These are phyloP conservation scores for Paxillus ammoniavirescens DNA, from an alignment of 768 basidiomycete genomes.

Conservation along the genomic window DNA sequence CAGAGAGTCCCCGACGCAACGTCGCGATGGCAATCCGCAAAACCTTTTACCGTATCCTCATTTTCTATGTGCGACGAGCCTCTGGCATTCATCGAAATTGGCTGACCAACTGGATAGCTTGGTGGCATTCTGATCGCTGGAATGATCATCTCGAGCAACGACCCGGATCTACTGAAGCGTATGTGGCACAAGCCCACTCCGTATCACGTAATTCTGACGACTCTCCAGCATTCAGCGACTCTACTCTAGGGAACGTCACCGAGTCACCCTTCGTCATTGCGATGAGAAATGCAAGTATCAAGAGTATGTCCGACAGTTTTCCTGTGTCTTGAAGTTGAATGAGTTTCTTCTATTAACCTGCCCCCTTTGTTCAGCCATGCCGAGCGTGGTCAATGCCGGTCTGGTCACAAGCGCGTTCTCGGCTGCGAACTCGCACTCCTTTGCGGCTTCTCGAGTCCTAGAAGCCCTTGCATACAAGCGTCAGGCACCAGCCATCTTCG, in stretches of 20 bases:
- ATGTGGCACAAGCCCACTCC: conserved; percentile 7
- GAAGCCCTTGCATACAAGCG: conserved; percentile 43
- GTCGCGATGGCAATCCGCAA: conserved; percentile 74
- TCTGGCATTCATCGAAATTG: background rate
- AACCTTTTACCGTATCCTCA: conserved; percentile 75
- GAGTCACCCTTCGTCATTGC: conserved; percentile 84
- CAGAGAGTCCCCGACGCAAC: conserved; percentile 73
- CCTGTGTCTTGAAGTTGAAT: background rate
- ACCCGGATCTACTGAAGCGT: conserved; percentile 46
- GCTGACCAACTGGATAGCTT: conserved; percentile 37
- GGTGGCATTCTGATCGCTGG: conserved; percentile 68
- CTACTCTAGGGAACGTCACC: conserved; percentile 56
- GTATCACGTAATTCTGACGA: background rate
- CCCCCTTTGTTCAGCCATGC: conserved; percentile 38
- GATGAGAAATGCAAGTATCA: conserved; percentile 65
- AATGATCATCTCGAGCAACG: conserved; percentile 71
- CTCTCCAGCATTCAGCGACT: conserved; percentile 42
- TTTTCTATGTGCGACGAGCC: conserved; percentile 61
- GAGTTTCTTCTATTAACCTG: too few relatives aligned
- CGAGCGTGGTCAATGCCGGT: conserved; percentile 68
- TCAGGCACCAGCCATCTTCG: conserved; percentile 49
- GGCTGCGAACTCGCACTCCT: conserved; percentile 64
- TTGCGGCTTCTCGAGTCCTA: conserved; percentile 44
- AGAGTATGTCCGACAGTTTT: conserved; percentile 32
- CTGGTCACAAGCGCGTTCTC: conserved; percentile 74